Evolutionary conservation across 768 basidiomycete genomes (phyloP), one percentile per base, ranked within the genome.

Genomic region (Tylopilus felleus): DNA sequence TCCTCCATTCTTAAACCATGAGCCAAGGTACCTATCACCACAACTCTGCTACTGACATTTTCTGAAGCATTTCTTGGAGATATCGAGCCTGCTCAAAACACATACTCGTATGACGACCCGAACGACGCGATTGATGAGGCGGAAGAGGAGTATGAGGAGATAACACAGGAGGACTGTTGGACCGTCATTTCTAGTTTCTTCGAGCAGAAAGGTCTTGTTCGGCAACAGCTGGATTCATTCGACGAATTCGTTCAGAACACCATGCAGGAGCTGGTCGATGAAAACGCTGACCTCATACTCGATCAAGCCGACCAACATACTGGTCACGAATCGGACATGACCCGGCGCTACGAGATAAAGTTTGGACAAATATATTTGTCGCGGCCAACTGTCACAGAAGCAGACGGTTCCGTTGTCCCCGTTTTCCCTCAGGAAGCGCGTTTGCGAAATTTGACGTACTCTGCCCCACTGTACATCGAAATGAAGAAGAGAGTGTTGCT

Each of bases 221-320:
- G 93, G 45, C 97, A 99, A 69, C 97, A 99, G 70, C 84, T 98
- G 50, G 94, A 96, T 75, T 95, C 92, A 12, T 99, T 96, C 73
- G 94, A 99, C 69, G 96, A 98, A 74, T 99, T 98, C 65, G 92
- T 99, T 31, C 93, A 98, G 68, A 98, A 98, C 63, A 98, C 94
- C 14, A 97, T 99, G 94, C 96, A 98, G 73, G 97, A 98, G 70
- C 80, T 99, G 23, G 95, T 99, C 21, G 97, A 98, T 69, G 97
- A 99, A 74, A 92, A 92, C 60, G 75, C 87, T n/a, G 92, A 93
- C 64, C 83, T 99, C 65, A 94, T 96, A 60, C 77, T 99, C 45
- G 96, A 98, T 74, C 97, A 98, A 73, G 89, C 89, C 48, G 88
- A 92, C 70, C 97, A 99, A 72, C 93, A 97, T 69, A 90, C 94